Conservation (phyloP, 257 asterid species). For the Striga asiatica region DNA sequence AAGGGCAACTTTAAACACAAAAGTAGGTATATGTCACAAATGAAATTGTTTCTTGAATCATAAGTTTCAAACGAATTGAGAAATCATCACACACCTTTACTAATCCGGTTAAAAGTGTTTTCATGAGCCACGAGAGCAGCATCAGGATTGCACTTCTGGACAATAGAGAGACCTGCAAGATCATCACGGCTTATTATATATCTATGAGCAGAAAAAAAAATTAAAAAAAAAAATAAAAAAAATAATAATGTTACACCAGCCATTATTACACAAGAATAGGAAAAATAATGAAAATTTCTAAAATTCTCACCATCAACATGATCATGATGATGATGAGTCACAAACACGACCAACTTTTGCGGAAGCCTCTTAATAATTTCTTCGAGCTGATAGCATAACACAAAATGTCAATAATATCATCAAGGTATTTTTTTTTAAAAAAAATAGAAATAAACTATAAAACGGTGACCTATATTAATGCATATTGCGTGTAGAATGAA, state of each 20-base stretch:
- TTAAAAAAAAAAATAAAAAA: neutral
- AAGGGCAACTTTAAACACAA: neutral
- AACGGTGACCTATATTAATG: neutral
- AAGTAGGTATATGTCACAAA: neutral
- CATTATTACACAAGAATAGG: too few species aligned
- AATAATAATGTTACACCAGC: too few species aligned
- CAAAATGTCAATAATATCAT: slow-evolving; percentile 15
- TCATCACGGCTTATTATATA: slow-evolving; percentile 2
- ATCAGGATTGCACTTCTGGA: slow-evolving; percentile 76
- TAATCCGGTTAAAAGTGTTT: slow-evolving; percentile 52
- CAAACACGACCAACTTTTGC: slow-evolving; percentile 61
- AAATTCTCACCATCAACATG: slow-evolving; percentile 75
- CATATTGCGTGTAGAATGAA: too few species aligned
- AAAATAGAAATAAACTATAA: neutral
- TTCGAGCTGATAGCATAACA: slow-evolving; percentile 49
- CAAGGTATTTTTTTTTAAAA: slow-evolving; percentile 1
- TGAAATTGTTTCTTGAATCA: neutral
- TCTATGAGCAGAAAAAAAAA: too few species aligned
- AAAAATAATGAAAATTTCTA: neutral
- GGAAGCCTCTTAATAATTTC: slow-evolving; percentile 74
- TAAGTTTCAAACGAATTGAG: neutral
- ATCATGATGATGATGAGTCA: slow-evolving; percentile 92
- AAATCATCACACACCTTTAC: slow-evolving; percentile 43
- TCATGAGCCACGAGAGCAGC: slow-evolving; percentile 81
- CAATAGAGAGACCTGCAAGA: slow-evolving; percentile 69